These are phyloP conservation scores for Solanum chaucha DNA, from an alignment of 257 asterid genomes.

Conservation along the genomic window DNA sequence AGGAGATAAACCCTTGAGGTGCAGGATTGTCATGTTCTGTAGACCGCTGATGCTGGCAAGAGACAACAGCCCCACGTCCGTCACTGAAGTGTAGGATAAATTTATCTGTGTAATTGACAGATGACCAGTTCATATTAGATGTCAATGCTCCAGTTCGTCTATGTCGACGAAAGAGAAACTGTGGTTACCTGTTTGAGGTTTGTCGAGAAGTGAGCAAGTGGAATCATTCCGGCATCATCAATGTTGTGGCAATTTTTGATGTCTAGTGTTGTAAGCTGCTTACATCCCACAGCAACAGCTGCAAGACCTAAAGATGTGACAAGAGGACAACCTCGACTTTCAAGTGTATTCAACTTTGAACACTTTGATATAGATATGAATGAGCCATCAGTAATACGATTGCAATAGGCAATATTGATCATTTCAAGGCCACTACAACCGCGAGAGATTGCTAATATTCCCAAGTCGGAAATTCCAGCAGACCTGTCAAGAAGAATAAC, in stretches of 20 bases:
- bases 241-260: slow-evolving; percentile 61
- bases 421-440: slow-evolving; percentile 75
- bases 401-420: slow-evolving; percentile 64
- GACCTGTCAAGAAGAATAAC: slow-evolving; percentile 37
- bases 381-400: slow-evolving; percentile 44
- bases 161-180: not conserved
- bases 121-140: not conserved
- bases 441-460: slow-evolving; percentile 45
- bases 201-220: slow-evolving; percentile 63
- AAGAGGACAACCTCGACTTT: slow-evolving; percentile 72
- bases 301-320: slow-evolving; percentile 65
- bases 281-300: slow-evolving; percentile 68
- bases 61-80: slow-evolving; percentile 63
- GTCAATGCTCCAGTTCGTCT: not conserved
- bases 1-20: slow-evolving; percentile 49
- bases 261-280: slow-evolving; percentile 59
- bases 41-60: slow-evolving; percentile 72
- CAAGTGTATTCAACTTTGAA: slow-evolving; percentile 50
- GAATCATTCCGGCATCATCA: slow-evolving; percentile 69
- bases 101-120: slow-evolving; percentile 41
- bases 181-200: slow-evolving; percentile 69
- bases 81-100: slow-evolving; percentile 70
- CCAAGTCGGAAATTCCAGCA: slow-evolving; percentile 58
- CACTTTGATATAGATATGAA: slow-evolving; percentile 64
- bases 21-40: slow-evolving; percentile 65